Base-by-base conservation (phyloP, 2,329 filamentous ascomycete genomes). In the Dactylonectria estremocensis region DNA sequence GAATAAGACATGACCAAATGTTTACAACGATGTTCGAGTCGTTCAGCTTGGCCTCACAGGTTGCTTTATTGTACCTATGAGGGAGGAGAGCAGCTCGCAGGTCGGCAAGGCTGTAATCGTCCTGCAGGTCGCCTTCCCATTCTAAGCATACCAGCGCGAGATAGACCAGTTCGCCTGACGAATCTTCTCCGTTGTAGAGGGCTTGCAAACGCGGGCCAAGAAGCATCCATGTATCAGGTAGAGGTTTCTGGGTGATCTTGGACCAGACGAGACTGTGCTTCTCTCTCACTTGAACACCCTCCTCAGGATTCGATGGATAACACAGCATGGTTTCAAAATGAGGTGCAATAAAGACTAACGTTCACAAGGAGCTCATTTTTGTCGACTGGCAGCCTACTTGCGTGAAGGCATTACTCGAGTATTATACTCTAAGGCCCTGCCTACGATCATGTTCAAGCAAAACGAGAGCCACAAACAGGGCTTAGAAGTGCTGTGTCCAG, bases 71-170 rank as follows among this genome's bases (percentile, higher is more conserved):
- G 20, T 64, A 64, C 48, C 16, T 43, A 46, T 64, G 46, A 5
- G 45, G 61, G 20, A 64, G 53, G 18, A 64, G 53, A 49, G 33
- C 33, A 57, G 61, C 61, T 64, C 53, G 28, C 7, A 64, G 61
- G 54, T 64, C 45, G 16, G 53, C 28, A 28, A 58, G 37, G 54
- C 46, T 57, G 22, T 57, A 53, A 31, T 64, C 45, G 53, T 58
- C 50, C 53, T 53, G 53, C 53, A 64, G 46, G 53, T 58, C 53
- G 22, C 53, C 61, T 18, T 64, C 28, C 61, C 53, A 64, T 64
- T 64, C 61, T 46, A 64, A 64, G 46, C 61, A 64, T 50, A 64
- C 61, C 54, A 64, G 53, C 31, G 61, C 61, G 48, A 64, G 61
- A 52, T 28, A 28, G 24, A 28, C 24, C 24, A 28, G 4, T 28